A percentile compares a stretch with the other conserved stretches of the same genome.
These are phyloP conservation scores for Ascochyta viciae-villosae DNA, from an alignment of 2,329 filamentous ascomycete species.

Conservation along the genomic window DNA sequence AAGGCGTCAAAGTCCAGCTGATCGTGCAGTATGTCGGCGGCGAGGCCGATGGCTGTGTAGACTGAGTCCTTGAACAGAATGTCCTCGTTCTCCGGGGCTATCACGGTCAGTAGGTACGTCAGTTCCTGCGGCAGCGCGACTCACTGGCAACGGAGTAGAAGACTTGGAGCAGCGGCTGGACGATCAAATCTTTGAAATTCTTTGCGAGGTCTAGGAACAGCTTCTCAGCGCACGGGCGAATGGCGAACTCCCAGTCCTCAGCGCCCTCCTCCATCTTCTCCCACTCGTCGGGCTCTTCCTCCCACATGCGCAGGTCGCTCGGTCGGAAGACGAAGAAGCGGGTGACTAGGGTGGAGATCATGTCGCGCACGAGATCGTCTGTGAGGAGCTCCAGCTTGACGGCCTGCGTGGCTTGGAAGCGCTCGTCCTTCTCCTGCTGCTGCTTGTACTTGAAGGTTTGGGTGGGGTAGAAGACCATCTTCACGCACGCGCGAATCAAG, in stretches of 20 bases:
- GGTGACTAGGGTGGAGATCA: constrained; percentile 84
- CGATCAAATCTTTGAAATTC: constrained; percentile 83
- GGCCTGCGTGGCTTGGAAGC: constrained; percentile 70
- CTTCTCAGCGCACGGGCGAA: constrained; percentile 91
- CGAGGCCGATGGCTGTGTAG: constrained; percentile 89
- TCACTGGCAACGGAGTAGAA: constrained; percentile 79
- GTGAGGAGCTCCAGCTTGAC: constrained; percentile 79
- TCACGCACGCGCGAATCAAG: constrained; percentile 80
- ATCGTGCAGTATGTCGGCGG: constrained; percentile 76
- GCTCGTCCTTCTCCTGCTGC: constrained; percentile 76
- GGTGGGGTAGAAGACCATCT: constrained; percentile 80
- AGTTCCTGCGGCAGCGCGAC: constrained; percentile 23
- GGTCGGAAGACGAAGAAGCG: constrained; percentile 87
- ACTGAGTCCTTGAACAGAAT: constrained; percentile 91
- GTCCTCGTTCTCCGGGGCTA: constrained; percentile 67
- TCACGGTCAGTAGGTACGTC: constrained; percentile 22
- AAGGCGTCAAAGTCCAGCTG: constrained; percentile 85
- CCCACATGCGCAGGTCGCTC: constrained; percentile 88
- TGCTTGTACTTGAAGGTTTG: constrained; percentile 86
- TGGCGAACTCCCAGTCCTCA: constrained; percentile 85
- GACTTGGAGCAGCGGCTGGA: constrained; percentile 80
- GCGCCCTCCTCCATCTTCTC: constrained; percentile 87
- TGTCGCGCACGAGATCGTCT: constrained; percentile 76
- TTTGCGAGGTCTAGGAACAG: constrained; percentile 90
- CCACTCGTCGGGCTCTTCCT: constrained; percentile 95